Base-by-base conservation (phyloP, 495 filamentous ascomycete species). In the Glonium stellatum region DNA sequence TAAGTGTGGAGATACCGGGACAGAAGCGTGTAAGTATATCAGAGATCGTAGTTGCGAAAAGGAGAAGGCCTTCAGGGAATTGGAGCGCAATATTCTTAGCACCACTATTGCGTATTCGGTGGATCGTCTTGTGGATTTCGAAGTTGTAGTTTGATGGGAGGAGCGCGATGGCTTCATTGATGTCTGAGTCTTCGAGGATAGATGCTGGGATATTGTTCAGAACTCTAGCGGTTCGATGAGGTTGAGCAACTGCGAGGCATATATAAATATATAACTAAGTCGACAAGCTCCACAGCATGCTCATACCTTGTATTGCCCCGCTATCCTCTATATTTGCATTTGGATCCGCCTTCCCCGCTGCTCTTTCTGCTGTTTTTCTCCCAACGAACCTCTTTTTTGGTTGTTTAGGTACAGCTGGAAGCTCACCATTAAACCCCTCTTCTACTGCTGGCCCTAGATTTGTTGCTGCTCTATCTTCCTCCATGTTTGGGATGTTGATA, bases 11-110 rank as follows among this genome's bases (percentile, higher is more conserved):
- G 42, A 84, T 85, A 3, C 88, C 90, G 0, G 90, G 85, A 72
- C 93, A 99, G 77, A 99, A 99, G 63, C 87, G 84, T 11, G 88
- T 90, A 36, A 99, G 77, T 73, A 97, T 99, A 73, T 99, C 93
- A 3, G 95, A 95, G 57, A 99, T 95, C 18, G 93, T 97, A 48
- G 93, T 96, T 27, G 93, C 95, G 71, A 97, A 99, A 23, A 99
- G 80, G 27, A 97, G 83, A 0, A 99, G 83, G 8, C 93, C 93
- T 69, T 97, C 95, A 22, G 93, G 93, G 79, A 99, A 95, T 69
- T 99, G 93, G 15, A 99, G 79, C 1, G 90, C 93, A 0, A 99
- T 83, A 49, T 84, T 85, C 66, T 83, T 90, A 0, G 91, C 85
- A 2, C 78, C 80, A 13, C 85, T 81, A 10, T 83, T 84, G 44